Percentiles rank a stretch among this genome's conserved stretches.
These are phyloP conservation scores for Exsudoporus floridanus DNA, from an alignment of 1,284 basidiomycete genomes.

Conservation along the genomic window DNA sequence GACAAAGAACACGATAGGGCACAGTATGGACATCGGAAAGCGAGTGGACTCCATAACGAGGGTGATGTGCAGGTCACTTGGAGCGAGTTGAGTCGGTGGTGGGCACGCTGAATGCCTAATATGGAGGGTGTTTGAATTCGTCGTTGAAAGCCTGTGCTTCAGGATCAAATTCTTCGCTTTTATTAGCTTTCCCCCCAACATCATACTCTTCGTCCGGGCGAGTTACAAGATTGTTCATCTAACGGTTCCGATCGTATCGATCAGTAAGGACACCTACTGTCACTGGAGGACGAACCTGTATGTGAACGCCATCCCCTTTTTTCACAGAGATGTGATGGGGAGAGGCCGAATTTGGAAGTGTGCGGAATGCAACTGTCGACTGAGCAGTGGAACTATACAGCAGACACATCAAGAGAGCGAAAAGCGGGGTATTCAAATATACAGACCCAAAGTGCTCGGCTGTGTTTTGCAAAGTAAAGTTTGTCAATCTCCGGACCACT, in stretches of 20 bases:
- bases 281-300: conserved; percentile 44
- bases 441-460: conserved; percentile 60
- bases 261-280: not conserved
- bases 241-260: not conserved
- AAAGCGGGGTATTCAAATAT: conserved; percentile 4
- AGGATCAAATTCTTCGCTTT: conserved; percentile 47
- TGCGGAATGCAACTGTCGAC: conserved; percentile 42
- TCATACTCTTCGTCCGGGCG: conserved; percentile 51
- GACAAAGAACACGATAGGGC: not conserved
- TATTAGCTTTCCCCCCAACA: conserved; percentile 46
- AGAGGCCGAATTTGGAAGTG: conserved; percentile 30
- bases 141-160: conserved; percentile 56
- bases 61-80: not conserved
- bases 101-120: conserved; percentile 34
- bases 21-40: not conserved
- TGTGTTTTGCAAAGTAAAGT: conserved; percentile 50
- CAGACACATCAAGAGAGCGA: not conserved
- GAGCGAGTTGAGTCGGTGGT: not conserved
- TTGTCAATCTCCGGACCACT: conserved; percentile 63
- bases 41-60: not conserved
- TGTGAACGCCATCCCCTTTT: conserved; percentile 45
- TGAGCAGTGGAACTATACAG: conserved; percentile 31
- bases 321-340: conserved; percentile 36
- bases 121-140: conserved; percentile 64
- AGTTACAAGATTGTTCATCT: conserved; percentile 62